These are phyloP conservation scores for Cyclotella choctawhatcheeana DNA, from an alignment of 108 stramenopile species.

Conservation along the genomic window DNA sequence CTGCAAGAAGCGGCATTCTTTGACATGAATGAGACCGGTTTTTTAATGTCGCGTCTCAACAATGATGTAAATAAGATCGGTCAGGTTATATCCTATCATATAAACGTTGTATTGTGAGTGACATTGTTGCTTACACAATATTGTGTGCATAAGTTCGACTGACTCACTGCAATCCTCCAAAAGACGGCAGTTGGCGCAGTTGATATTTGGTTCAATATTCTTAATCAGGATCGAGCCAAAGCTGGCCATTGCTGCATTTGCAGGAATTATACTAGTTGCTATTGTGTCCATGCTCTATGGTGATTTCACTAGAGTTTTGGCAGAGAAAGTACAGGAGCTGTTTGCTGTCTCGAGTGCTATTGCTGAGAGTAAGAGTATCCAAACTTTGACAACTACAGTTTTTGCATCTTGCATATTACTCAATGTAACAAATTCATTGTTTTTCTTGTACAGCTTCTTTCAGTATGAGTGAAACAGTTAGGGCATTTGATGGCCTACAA, in stretches of 20 bases:
- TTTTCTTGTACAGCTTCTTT: too few relatives aligned
- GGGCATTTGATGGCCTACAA: slow-evolving; percentile 80
- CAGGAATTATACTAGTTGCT: slow-evolving; percentile 73
- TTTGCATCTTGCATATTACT: too few relatives aligned
- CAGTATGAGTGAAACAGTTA: slow-evolving; percentile 84
- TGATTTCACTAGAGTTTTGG: slow-evolving; percentile 69
- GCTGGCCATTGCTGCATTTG: slow-evolving; percentile 71
- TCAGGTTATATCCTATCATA: slow-evolving; percentile 81
- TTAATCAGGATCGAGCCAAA: slow-evolving; percentile 68
- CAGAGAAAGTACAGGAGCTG: slow-evolving; percentile 75
- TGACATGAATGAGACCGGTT: slow-evolving; percentile 80
- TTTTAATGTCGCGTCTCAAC: slow-evolving; percentile 80
- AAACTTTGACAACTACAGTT: too few relatives aligned
- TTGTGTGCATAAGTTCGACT: too few relatives aligned
- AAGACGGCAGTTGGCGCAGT: slow-evolving; percentile 84
- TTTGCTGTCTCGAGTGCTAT: slow-evolving; percentile 84
- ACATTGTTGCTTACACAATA: too few relatives aligned
- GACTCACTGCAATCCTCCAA: too few relatives aligned
- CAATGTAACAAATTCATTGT: too few relatives aligned
- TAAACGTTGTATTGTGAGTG: slow-evolving; percentile 81
- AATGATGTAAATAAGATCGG: slow-evolving; percentile 92
- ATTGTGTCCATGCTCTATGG: slow-evolving; percentile 75
- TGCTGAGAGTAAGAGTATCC: too few relatives aligned
- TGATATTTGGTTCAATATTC: slow-evolving; percentile 75
- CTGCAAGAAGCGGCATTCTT: slow-evolving; percentile 91